Evolutionary conservation across 1,139 yeast genomes (phyloP).

Genomic region (Arxiozyma slooffiae): DNA sequence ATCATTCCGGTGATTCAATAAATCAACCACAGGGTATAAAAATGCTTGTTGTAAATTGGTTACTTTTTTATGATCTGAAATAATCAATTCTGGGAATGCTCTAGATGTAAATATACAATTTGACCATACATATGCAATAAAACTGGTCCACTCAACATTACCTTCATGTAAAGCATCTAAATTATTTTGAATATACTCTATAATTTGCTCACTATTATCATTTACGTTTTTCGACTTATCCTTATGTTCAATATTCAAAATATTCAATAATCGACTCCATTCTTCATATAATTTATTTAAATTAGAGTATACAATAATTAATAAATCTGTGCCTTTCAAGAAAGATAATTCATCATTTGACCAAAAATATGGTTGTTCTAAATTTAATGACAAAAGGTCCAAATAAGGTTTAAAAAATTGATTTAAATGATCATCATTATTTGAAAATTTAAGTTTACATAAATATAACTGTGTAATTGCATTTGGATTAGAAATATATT

Average conservation of each 20-base stretch:
- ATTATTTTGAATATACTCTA: constrained; percentile 9
- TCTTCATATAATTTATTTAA: constrained; percentile 27
- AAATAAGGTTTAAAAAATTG: constrained; percentile 43
- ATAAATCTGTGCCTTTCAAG: constrained; percentile 54
- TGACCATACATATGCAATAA: constrained; percentile 66
- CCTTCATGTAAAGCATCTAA: constrained; percentile 1
- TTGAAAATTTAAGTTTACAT: constrained; percentile 35
- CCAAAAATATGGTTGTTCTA: constrained; percentile 61
- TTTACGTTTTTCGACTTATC: neutral
- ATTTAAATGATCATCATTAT: constrained; percentile 10
- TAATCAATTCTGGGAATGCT: constrained; percentile 60
- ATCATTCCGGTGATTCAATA: constrained; percentile 59
- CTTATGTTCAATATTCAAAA: constrained; percentile 8
- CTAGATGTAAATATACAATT: constrained; percentile 60
- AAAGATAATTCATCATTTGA: constrained; percentile 39
- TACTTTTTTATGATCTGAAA: constrained; percentile 19
- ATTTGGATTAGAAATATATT: constrained; percentile 31
- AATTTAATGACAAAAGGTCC: constrained; percentile 45
- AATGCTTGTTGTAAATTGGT: constrained; percentile 46
- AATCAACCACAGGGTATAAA: constrained; percentile 68
- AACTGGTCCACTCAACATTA: constrained; percentile 44
- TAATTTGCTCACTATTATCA: constrained; percentile 7
- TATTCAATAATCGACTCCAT: constrained; percentile 20
- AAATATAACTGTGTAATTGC: constrained; percentile 41
- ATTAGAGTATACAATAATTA: constrained; percentile 28